Conservation (phyloP, 345 rosid genomes). For the Carallia pectinifolia region DNA sequence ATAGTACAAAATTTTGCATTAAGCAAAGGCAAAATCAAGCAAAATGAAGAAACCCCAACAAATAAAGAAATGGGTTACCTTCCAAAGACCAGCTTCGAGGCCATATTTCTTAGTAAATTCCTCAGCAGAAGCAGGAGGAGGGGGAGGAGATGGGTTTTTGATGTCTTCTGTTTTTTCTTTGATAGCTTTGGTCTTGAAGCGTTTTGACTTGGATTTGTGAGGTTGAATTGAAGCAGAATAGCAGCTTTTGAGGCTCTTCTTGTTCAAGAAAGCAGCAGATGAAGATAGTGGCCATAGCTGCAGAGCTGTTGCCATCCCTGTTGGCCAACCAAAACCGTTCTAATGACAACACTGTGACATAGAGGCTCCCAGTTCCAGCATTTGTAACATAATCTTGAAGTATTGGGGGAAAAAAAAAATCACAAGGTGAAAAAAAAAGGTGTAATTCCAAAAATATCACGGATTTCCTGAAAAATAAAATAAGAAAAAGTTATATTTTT, state of each 20-base stretch:
- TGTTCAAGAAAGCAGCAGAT: slow-evolving; percentile 21
- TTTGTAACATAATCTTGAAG: no score
- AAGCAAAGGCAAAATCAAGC: neutral
- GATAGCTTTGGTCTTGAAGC: slow-evolving; percentile 54
- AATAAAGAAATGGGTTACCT: slow-evolving; percentile 42
- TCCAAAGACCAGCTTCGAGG: slow-evolving; percentile 90
- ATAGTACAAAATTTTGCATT: neutral
- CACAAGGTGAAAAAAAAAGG: no score
- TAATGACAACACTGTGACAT: neutral
- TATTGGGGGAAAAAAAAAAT: no score
- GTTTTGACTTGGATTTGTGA: slow-evolving; percentile 26
- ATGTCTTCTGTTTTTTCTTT: slow-evolving; percentile 53
- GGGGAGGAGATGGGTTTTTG: slow-evolving; percentile 29
- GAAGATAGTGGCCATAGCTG: slow-evolving; percentile 25
- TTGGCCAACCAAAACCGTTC: slow-evolving; percentile 5
- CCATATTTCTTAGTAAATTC: slow-evolving; percentile 83
- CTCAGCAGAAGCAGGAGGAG: slow-evolving; percentile 49
- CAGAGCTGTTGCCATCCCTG: slow-evolving; percentile 48
- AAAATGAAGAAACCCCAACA: neutral
- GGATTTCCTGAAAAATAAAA: no score
- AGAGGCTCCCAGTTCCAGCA: neutral
- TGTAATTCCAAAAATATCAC: no score
- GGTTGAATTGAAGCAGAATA: slow-evolving; percentile 20
- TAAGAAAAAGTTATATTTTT: no score
- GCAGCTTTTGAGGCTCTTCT: slow-evolving; percentile 25